Evolutionary conservation across 1,284 basidiomycete species (phyloP), one percentile per base, ranked within the genome.

Genomic region (Papiliotrema flavescens): DNA sequence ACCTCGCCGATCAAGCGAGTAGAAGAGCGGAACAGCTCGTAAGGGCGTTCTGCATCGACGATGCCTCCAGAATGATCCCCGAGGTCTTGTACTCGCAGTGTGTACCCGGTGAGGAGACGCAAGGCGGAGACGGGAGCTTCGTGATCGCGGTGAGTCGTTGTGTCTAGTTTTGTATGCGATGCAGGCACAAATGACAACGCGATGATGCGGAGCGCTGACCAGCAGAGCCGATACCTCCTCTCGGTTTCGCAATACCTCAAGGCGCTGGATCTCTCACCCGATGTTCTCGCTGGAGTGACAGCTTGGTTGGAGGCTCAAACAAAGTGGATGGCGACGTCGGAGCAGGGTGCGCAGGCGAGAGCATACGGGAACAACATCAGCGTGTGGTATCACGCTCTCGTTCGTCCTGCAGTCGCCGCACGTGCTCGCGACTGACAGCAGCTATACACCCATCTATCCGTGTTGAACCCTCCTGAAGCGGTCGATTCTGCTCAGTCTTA

Each of bases 321-420:
- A 2, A 35, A 51, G 2, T 72, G 67, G 65, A 65, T 70, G 61
- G 51, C 48, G 20, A 40, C 51, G 14, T 58, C 60, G 4, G 53
- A 61, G 17, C 68, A 69, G 47, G 70, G 70, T 6, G 41, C 41
- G 19, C 46, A 47, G 13, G 66, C 65, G 1, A 51, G 51, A n/a
- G 41, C 48, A 19, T 56, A 51, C 6, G 57, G 56, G 19, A 64
- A 67, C 43, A 70, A 69, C 51, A 65, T 66, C 39, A 54, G 57
- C 3, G 55, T 64, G 23, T 70, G 69, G 70, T 69, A 67, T 54
- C 54, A 69, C 35, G 69, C 64, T 0, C 49, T 67, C 8, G 70
- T 69, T 50, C 51, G 67, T 60, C 17, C 4, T 11, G 43, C 22
- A n/a, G 15, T 15, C 36, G 0, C 13, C 28, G 36, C 9, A 20